phyloP scores from a whole-genome alignment of 2,329 filamentous ascomycete species.

The Diaporthe sp. region DNA sequence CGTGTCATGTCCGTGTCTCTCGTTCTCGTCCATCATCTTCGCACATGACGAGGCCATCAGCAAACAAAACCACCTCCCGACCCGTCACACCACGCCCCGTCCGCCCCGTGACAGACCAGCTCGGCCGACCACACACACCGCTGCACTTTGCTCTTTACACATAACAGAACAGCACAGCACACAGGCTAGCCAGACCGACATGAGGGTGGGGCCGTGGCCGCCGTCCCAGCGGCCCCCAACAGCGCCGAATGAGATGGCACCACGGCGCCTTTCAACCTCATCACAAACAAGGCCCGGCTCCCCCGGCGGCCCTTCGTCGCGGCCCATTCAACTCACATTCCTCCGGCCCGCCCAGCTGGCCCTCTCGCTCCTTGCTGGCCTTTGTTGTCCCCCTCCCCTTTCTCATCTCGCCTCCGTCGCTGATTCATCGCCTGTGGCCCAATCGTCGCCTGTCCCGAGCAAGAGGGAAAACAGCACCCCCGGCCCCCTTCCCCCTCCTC shows the following conservation, averaged over 20 bases:
- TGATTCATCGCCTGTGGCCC: slow-evolving; percentile 20
- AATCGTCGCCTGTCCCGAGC: slow-evolving; percentile 5
- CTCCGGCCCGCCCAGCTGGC: slow-evolving; percentile 33
- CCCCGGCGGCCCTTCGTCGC: slow-evolving; percentile 24
- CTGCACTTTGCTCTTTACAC: neutral
- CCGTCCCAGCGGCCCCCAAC: slow-evolving; percentile 39
- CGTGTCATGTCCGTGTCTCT: slow-evolving; percentile 12
- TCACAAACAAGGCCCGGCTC: slow-evolving; percentile 32
- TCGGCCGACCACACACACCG: slow-evolving; percentile 20
- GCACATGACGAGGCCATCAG: slow-evolving; percentile 13
- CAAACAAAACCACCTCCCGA: neutral
- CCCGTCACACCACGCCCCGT: slow-evolving; percentile 9
- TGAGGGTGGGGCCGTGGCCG: slow-evolving; percentile 36
- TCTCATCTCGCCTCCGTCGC: slow-evolving; percentile 26
- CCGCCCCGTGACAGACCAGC: slow-evolving; percentile 24
- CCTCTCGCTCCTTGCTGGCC: slow-evolving; percentile 23
- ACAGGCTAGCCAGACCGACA: slow-evolving; percentile 23
- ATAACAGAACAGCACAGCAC: neutral
- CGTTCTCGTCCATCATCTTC: neutral
- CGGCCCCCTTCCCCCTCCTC: neutral
- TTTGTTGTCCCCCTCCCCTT: neutral
- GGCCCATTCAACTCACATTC: slow-evolving; percentile 27
- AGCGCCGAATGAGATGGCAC: slow-evolving; percentile 39
- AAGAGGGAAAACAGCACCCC: neutral
- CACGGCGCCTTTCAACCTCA: slow-evolving; percentile 29